Percentiles rank a stretch among this genome's conserved stretches.
phyloP scores from a whole-genome alignment of 164 flowering plant species.

The Vitis riparia region DNA sequence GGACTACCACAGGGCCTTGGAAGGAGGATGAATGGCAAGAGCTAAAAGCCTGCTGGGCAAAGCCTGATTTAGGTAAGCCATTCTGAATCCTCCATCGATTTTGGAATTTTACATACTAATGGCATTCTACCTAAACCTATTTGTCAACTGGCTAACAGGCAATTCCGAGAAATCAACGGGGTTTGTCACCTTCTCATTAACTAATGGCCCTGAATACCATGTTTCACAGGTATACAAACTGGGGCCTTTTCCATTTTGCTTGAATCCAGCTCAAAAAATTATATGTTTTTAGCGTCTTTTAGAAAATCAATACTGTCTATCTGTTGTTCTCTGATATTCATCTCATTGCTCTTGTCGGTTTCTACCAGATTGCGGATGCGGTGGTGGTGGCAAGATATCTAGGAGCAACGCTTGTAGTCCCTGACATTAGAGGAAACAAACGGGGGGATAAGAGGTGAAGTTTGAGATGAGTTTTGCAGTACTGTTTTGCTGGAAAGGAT shows the following conservation, averaged over 20 bases:
- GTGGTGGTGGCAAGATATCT: slow-evolving; percentile 80
- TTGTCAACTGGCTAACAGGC: slow-evolving; percentile 26
- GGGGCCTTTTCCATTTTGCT: not conserved
- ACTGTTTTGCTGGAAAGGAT: not conserved
- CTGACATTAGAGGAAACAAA: slow-evolving; percentile 87
- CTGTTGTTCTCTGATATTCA: not conserved
- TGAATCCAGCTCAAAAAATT: not conserved
- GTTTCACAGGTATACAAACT: slow-evolving; percentile 68
- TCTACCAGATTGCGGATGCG: slow-evolving; percentile 78
- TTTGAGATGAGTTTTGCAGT: slow-evolving; percentile 3
- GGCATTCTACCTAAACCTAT: slow-evolving; percentile 3
- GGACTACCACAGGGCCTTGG: slow-evolving; percentile 55
- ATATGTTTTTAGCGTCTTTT: too few relatives aligned
- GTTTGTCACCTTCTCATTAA: slow-evolving; percentile 74
- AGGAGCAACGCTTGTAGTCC: slow-evolving; percentile 89
- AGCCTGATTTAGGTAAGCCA: slow-evolving; percentile 43
- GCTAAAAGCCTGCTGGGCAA: slow-evolving; percentile 70
- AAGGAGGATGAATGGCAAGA: slow-evolving; percentile 33
- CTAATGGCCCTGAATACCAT: slow-evolving; percentile 93
- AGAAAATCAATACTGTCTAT: not conserved
- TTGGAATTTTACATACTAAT: not conserved
- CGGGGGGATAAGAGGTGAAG: slow-evolving; percentile 69
- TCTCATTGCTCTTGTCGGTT: not conserved
- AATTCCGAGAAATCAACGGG: slow-evolving; percentile 56
- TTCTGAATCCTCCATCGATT: too few relatives aligned